Percentiles rank a stretch among this genome's conserved stretches.
Conservation (phyloP, 768 basidiomycete genomes). For the Termitomyces sp. region DNA sequence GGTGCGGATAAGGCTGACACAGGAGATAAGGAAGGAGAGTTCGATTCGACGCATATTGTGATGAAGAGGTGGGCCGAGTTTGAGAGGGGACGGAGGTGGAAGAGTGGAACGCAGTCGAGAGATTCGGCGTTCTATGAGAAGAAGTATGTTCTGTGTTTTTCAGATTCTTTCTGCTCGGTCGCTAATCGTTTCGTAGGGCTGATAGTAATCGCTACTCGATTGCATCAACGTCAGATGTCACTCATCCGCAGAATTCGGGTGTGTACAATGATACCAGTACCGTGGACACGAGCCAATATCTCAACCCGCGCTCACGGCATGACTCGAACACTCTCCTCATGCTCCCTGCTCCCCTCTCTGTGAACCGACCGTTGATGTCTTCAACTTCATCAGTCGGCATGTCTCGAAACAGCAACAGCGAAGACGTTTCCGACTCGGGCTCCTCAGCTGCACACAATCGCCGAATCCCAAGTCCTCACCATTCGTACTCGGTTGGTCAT, state of each 20-base stretch:
- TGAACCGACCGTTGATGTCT: conserved; percentile 46
- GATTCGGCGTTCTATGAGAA: conserved; percentile 75
- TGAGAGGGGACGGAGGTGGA: conserved; percentile 93
- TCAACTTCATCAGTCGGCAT: conserved; percentile 42
- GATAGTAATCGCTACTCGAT: conserved; percentile 64
- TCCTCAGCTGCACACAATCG: conserved; percentile 37
- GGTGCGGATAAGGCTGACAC: conserved; percentile 70
- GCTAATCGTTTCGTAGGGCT: conserved; percentile 15
- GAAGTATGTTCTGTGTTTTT: conserved; percentile 37
- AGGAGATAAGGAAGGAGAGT: conserved; percentile 95
- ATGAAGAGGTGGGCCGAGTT: conserved; percentile 99
- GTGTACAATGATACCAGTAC: conserved; percentile 54
- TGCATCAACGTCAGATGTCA: conserved; percentile 74
- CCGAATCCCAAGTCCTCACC: conserved; percentile 36
- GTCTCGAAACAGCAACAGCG: conserved; percentile 45
- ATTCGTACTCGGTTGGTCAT: conserved; percentile 23
- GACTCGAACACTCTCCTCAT: conserved; percentile 70
- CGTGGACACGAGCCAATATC: conserved; percentile 47
- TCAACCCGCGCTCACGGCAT: conserved; percentile 47
- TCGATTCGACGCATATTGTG: conserved; percentile 93
- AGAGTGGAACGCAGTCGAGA: conserved; percentile 76
- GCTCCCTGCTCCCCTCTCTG: conserved; percentile 70
- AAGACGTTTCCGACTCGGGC: conserved; percentile 41
- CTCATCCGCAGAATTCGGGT: conserved; percentile 44
- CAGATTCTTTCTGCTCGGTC: neutral